Conservation (phyloP, 345 rosid genomes). For the Lenwebbia sp. region DNA sequence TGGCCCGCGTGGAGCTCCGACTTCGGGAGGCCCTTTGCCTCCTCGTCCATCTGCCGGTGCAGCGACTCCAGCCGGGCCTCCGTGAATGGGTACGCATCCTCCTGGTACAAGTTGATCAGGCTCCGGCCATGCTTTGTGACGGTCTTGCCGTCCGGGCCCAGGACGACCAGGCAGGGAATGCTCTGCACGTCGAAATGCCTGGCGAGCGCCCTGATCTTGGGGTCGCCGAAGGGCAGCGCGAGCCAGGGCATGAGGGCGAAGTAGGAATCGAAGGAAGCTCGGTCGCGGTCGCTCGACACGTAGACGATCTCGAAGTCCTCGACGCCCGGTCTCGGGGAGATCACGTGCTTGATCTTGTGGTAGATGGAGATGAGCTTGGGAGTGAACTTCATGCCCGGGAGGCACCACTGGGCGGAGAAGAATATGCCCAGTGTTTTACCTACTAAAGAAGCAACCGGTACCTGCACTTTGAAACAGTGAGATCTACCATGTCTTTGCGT, state of each 20-base stretch:
- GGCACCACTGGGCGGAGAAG: conserved; percentile 55
- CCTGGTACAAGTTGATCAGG: conserved; percentile 37
- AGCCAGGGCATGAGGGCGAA: conserved; percentile 44
- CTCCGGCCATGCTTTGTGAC: conserved; percentile 39
- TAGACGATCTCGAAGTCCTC: conserved; percentile 43
- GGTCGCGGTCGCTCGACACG: conserved; percentile 33
- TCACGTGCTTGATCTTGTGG: conserved; percentile 27
- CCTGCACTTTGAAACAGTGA: conserved; percentile 17
- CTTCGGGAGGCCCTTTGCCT: conserved; percentile 28
- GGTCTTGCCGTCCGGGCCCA: conserved; percentile 59
- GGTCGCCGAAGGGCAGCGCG: conserved; percentile 40
- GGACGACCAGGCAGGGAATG: conserved; percentile 40
- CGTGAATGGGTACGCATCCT: conserved; percentile 48
- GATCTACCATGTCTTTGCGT: background rate
- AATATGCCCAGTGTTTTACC: conserved; percentile 47
- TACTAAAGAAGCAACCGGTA: conserved; percentile 25
- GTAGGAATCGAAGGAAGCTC: conserved; percentile 22
- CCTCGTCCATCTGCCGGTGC: conserved; percentile 42
- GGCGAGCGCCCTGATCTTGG: conserved; percentile 14
- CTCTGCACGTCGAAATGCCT: conserved; percentile 37
- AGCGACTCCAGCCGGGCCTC: conserved; percentile 21
- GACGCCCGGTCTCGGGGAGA: background rate
- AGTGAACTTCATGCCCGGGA: conserved; percentile 38
- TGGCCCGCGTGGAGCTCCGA: conserved; percentile 34
- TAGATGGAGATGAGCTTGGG: conserved; percentile 38